Evolutionary conservation across 2,329 filamentous ascomycete genomes (phyloP), one percentile per base, ranked within the genome.

Genomic region (Epichloe uncinata): DNA sequence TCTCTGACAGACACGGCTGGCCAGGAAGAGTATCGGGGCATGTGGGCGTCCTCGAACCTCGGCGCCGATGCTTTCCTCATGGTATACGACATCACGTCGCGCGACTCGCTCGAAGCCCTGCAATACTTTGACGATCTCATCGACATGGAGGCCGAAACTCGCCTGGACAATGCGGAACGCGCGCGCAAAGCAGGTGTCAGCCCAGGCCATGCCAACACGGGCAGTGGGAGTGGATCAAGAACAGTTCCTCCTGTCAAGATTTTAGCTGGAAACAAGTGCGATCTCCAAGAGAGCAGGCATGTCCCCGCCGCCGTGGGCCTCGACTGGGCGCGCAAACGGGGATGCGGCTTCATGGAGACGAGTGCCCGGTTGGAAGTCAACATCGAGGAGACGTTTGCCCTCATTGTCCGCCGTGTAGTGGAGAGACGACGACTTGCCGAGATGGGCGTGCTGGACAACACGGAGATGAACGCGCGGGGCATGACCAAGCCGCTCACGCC

Each of bases 301-400:
- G 81, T 93, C 8, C 70, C 78, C n/a, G 84, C 84, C 6, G 75
- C 81, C 41, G 70, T 77, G 50, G 87, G 87, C 0, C 70, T 91
- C 42, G 84, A 89, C 58, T 93, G 87, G 86, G 85, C 87, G 47
- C 72, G 85, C 53, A 72, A 71, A 52, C 73, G 78, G 49, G 81
- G 81, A 42, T 91, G 85, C 67, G 87, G 86, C 38, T 93, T 93
- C 69, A 93, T 93, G 87, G 87, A 93, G 76, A 93, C 87, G 54
- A 88, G 84, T 60, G 87, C 87, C 4, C 72, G 86, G 49, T 79
- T 89, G 59, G 85, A 88, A 72, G 87, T 93, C 56, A 93, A 93
- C 63, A 87, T 93, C 54, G 87, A 93, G 65, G 87, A 93, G 75
- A 91, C 86, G 0, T 93, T 93, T 73, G 85, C 84, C 36, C 73